Evolutionary conservation across 495 filamentous ascomycete species (phyloP), one percentile per base, ranked within the genome.

Genomic region (Neurospora sp.): DNA sequence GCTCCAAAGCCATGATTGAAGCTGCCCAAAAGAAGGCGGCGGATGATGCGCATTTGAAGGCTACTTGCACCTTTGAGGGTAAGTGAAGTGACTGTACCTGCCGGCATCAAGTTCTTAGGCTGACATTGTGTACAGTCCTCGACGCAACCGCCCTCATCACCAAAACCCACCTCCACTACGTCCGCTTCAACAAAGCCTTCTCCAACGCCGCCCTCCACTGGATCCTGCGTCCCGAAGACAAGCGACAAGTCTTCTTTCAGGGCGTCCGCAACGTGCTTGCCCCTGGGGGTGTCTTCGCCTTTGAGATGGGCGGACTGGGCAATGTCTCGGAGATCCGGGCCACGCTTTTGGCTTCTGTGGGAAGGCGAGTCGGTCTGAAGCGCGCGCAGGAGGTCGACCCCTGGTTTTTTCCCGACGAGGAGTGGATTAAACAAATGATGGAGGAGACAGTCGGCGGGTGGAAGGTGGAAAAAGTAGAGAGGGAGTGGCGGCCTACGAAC

Each of bases 191-290:
- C 74, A 93, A 93, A 78, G 83, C 92, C 74, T 91, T 94, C 78
- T 92, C 90, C 47, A 94, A 94, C 76, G 92, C 92, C 0, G 92
- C 92, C 0, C 80, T 94, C 47, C 92, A 94, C 81, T 95, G 92
- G 92, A 90, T 95, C 76, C 84, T 94, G 27, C 84, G 71, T 20
- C 78, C 71, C 71, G 79, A 45, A 77, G 82, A 47, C 72, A 74
- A 72, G 3, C 72, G 75, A 69, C 72, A 75, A 2, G 71, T 42
- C 37, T 82, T 85, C 75, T 85, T 94, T 74, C 73, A 72, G 3
- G 86, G 81, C 12, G 83, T 86, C 4, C 78, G 83, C 44, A 78
- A 78, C 40, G 82, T 85, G 8, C 83, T 94, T 8, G 84, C 80
- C 14, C 86, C 89, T 0, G 85, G 85, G 9, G 92, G 91, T 0